Conservation (phyloP, 371 early-diverging fungal species). For the Parasitella parasitica region DNA sequence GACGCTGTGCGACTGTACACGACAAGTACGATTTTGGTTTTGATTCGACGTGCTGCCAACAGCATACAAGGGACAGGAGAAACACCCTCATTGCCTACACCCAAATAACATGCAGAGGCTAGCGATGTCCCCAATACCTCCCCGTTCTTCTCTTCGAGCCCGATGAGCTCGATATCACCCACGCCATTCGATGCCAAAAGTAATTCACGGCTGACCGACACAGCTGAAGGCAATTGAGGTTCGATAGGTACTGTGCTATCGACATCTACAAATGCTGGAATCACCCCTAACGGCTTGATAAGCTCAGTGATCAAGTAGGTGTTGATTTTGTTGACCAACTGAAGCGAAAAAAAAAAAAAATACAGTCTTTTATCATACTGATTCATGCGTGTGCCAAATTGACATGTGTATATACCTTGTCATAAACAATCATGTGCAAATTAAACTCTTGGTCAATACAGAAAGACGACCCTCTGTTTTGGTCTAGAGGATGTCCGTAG, state of each 20-base stretch:
- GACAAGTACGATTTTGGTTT: conserved; percentile 27
- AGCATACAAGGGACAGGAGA: conserved; percentile 47
- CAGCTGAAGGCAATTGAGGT: conserved; percentile 36
- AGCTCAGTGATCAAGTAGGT: conserved; percentile 20
- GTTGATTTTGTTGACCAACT: conserved; percentile 4
- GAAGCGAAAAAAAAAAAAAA: no score
- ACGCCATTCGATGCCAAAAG: conserved; percentile 35
- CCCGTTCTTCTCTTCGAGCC: conserved; percentile 13
- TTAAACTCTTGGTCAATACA: conserved; percentile 45
- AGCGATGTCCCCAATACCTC: conserved; percentile 14
- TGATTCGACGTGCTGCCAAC: conserved; percentile 27
- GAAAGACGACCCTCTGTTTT: conserved; percentile 32
- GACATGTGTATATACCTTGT: conserved; percentile 40
- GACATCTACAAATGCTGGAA: conserved; percentile 37
- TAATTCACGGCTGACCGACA: conserved; percentile 25
- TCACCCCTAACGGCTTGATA: conserved; percentile 20
- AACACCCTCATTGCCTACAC: conserved; percentile 41
- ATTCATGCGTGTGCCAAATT: no score
- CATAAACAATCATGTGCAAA: conserved; percentile 36
- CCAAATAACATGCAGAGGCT: conserved; percentile 25
- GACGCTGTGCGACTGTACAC: conserved; percentile 38
- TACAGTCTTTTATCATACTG: no score
- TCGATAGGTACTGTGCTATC: conserved; percentile 24
- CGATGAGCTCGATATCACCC: conserved; percentile 39
- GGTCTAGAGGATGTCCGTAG: conserved; percentile 35